Conservation (phyloP, 805 yeast species). For the Brettanomyces nanus region DNA sequence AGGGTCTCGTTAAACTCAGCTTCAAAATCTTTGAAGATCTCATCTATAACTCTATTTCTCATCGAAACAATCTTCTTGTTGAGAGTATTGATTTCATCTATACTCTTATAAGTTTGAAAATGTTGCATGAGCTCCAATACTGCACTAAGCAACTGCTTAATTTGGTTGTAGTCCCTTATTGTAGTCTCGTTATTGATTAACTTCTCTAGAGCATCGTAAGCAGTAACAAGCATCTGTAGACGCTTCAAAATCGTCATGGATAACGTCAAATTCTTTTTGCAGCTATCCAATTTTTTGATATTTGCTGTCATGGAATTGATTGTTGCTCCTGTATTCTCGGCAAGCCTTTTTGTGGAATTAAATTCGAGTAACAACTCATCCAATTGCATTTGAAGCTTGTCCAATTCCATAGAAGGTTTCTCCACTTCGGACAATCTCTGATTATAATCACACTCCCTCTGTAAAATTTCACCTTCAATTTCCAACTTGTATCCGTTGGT, state of each 20-base stretch:
- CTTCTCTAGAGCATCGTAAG: constrained; percentile 52
- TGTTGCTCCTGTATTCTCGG: constrained; percentile 47
- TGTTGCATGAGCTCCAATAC: constrained; percentile 64
- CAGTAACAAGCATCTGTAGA: constrained; percentile 75
- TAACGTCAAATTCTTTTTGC: constrained; percentile 74
- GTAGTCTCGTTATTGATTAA: constrained; percentile 26
- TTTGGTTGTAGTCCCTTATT: constrained; percentile 38
- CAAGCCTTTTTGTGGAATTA: constrained; percentile 36
- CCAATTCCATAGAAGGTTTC: constrained; percentile 16
- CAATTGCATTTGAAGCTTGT: constrained; percentile 28
- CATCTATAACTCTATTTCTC: constrained; percentile 56
- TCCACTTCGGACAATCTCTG: constrained; percentile 13
- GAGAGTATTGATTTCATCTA: constrained; percentile 67
- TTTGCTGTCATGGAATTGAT: constrained; percentile 67
- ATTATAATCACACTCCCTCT: constrained; percentile 30
- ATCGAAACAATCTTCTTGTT: constrained; percentile 51
- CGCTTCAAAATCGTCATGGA: constrained; percentile 84
- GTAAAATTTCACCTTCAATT: constrained; percentile 37
- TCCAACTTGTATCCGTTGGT: constrained; percentile 42
- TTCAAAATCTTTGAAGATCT: constrained; percentile 69
- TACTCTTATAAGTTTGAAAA: constrained; percentile 74
- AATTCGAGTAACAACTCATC: constrained; percentile 35
- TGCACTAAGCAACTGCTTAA: constrained; percentile 55
- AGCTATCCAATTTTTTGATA: constrained; percentile 70
- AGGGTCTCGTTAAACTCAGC: constrained; percentile 32